phyloP scores from a whole-genome alignment of 768 basidiomycete genomes.

The Boletellus ananiceps region DNA sequence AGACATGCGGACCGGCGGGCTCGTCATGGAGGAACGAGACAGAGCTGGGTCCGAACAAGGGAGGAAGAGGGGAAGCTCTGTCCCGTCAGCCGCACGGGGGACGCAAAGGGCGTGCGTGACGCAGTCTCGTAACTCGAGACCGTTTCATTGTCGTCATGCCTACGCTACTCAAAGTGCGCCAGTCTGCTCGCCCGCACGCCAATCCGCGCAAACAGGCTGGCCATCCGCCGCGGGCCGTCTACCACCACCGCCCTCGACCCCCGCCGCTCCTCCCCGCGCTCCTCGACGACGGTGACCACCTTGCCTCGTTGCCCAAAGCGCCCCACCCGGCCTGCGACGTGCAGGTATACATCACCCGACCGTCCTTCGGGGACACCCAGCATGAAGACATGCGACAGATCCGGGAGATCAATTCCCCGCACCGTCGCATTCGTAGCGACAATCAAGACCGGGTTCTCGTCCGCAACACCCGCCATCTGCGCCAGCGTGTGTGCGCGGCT shows the following conservation, averaged over 20 bases:
- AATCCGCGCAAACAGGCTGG: constrained; percentile 41
- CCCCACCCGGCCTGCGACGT: constrained; percentile 72
- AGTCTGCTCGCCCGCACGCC: constrained; percentile 44
- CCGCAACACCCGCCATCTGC: constrained; percentile 26
- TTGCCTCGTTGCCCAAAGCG: constrained; percentile 63
- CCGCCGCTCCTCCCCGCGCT: constrained; percentile 26
- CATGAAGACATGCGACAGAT: constrained; percentile 71
- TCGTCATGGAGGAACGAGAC: constrained; percentile 9
- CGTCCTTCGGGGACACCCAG: constrained; percentile 54
- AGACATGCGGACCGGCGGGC: background rate
- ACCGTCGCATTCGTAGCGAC: constrained; percentile 66
- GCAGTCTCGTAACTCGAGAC: constrained; percentile 1
- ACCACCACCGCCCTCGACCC: constrained; percentile 25
- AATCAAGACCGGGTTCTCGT: constrained; percentile 57
- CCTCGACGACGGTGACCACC: constrained; percentile 59
- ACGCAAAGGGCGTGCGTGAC: background rate
- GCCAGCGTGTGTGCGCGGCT: constrained; percentile 42
- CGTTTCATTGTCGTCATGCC: constrained; percentile 10
- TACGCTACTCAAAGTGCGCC: constrained; percentile 45
- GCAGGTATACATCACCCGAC: constrained; percentile 58
- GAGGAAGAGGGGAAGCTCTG: constrained; percentile 10
- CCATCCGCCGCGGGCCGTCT: constrained; percentile 39
- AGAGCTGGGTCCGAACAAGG: constrained; percentile 1
- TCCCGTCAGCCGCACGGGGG: constrained; percentile 29
- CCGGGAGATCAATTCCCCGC: constrained; percentile 69